Percentiles rank a stretch among this genome's conserved stretches.
Conservation (phyloP, 108 stramenopile genomes). For the Asterionellopsis glacialis region DNA sequence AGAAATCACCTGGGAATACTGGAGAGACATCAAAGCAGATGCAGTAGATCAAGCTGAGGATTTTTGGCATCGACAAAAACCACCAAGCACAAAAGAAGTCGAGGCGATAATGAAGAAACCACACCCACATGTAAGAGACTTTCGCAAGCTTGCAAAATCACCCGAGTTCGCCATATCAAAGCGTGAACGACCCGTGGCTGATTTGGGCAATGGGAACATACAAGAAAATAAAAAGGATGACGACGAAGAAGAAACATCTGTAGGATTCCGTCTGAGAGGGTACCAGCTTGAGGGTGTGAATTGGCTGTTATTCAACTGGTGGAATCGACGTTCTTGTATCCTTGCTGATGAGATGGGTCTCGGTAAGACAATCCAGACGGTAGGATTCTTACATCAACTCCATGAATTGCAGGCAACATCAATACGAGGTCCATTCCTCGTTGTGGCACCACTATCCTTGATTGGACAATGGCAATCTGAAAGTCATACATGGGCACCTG, state of each 20-base stretch:
- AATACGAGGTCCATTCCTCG: constrained; percentile 88
- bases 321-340: constrained; percentile 87
- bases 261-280: constrained; percentile 67
- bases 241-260: constrained; percentile 30
- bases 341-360: constrained; percentile 93
- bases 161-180: constrained; percentile 66
- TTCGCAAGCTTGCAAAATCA: constrained; percentile 74
- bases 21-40: constrained; percentile 81
- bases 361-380: constrained; percentile 68
- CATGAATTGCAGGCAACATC: constrained; percentile 36
- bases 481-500: constrained; percentile 88
- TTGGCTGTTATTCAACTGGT: constrained; percentile 96
- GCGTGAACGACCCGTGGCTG: constrained; percentile 40
- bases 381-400: constrained; percentile 64
- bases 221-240: constrained; percentile 28
- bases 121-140: constrained; percentile 73
- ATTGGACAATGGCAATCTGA: constrained; percentile 95
- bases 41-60: constrained; percentile 76
- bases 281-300: constrained; percentile 97
- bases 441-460: constrained; percentile 88
- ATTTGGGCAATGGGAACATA: constrained; percentile 11
- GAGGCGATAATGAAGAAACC: constrained; percentile 23
- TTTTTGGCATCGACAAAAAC: constrained; percentile 73
- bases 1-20: constrained; percentile 89
- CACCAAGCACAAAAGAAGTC: constrained; percentile 49